phyloP scores from a whole-genome alignment of 1,139 yeast genomes.

The Yamadazyma dushanensis region DNA sequence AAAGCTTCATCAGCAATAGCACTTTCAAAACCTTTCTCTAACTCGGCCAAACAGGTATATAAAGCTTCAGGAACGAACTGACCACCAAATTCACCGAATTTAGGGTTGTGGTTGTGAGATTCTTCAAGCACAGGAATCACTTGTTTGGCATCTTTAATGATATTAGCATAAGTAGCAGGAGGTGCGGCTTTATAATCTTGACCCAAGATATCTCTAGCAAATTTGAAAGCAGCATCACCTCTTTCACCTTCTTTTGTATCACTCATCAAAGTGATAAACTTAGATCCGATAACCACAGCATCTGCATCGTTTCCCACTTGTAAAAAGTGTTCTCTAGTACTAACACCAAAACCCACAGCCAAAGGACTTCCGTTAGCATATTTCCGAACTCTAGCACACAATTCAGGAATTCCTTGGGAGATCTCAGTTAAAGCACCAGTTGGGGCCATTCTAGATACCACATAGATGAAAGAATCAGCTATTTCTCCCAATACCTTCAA shows the following conservation, averaged over 20 bases:
- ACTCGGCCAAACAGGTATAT: constrained; percentile 85
- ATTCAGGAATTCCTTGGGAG: constrained; percentile 61
- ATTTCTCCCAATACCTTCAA: constrained; percentile 73
- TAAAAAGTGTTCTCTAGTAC: constrained; percentile 86
- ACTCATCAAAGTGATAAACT: constrained; percentile 68
- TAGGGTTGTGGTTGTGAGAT: constrained; percentile 57
- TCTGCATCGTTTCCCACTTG: constrained; percentile 79
- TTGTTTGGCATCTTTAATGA: constrained; percentile 24
- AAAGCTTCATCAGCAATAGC: constrained; percentile 87
- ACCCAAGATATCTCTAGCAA: constrained; percentile 68
- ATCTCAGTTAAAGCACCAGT: constrained; percentile 83
- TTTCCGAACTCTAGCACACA: constrained; percentile 74
- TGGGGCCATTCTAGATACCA: constrained; percentile 96
- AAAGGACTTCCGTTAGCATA: constrained; percentile 76
- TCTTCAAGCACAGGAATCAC: constrained; percentile 52
- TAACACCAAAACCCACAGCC: constrained; percentile 97
- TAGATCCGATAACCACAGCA: constrained; percentile 95
- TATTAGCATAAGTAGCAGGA: constrained; percentile 29
- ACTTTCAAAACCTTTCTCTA: constrained; percentile 81
- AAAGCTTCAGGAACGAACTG: constrained; percentile 97
- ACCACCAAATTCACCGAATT: constrained; percentile 96
- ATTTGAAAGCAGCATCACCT: constrained; percentile 62
- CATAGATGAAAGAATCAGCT: constrained; percentile 94
- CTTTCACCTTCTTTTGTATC: constrained; percentile 62
- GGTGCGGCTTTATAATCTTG: constrained; percentile 48